Evolutionary conservation across 2,329 filamentous ascomycete species (phyloP).

Genomic region (Nemania sp.): DNA sequence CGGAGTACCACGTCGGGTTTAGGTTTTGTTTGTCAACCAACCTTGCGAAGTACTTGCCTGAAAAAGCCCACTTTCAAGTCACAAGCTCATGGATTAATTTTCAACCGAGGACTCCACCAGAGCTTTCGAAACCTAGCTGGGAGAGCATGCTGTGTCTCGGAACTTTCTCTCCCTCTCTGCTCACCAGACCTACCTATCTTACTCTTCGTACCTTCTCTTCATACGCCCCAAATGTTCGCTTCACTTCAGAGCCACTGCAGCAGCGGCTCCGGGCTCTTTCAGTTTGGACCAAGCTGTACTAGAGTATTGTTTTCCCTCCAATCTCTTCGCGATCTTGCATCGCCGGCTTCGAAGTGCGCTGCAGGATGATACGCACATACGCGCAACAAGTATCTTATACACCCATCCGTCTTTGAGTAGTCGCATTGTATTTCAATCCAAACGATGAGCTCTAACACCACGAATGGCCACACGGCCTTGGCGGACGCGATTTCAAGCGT

Average conservation of each 20-base stretch:
- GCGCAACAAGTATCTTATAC: conserved; percentile 19
- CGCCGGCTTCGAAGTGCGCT: conserved; percentile 12
- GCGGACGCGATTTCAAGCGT: conserved; percentile 33
- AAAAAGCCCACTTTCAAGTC: not conserved
- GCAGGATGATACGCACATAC: conserved; percentile 32
- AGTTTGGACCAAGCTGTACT: conserved; percentile 14
- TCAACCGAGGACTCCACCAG: conserved; percentile 19
- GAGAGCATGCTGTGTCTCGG: conserved; percentile 18
- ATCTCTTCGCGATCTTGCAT: conserved; percentile 2
- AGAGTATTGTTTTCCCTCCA: not conserved
- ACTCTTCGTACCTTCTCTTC: conserved; percentile 1
- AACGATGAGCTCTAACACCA: conserved; percentile 17
- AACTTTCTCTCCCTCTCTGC: conserved; percentile 15
- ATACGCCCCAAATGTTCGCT: conserved; percentile 28
- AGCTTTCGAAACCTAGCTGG: conserved; percentile 21
- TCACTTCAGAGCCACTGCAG: conserved; percentile 16
- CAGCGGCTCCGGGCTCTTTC: conserved; percentile 17
- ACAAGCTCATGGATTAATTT: conserved; percentile 18
- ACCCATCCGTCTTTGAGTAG: not conserved
- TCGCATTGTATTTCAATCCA: not conserved
- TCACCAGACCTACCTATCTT: not conserved
- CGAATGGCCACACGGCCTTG: conserved; percentile 25
- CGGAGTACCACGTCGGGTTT: no score
- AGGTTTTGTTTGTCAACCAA: no score
- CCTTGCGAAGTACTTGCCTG: no score